Base-by-base conservation (phyloP, 176 grass and related monocot species). In the Juncus inflexus region DNA sequence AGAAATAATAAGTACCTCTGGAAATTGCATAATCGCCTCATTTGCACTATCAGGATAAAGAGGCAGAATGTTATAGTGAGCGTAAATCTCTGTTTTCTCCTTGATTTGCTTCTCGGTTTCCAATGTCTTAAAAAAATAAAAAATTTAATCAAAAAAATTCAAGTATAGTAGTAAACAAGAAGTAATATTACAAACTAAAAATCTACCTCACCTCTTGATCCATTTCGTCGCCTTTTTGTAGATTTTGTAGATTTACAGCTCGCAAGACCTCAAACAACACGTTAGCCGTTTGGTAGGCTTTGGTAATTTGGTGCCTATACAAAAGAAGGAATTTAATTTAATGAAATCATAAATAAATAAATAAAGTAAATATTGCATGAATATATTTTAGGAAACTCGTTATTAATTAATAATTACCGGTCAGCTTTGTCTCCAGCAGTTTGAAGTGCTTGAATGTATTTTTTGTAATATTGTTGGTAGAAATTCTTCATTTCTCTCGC, bases 241-340 rank as follows among this genome's bases (percentile, higher is more conserved):
- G 84, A 58, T 62, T 91, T 76, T 35, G 73, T 79, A 86, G 70
- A 84, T 90, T 97, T 65, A 97, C 87, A 50, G 92, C 87, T 74
- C 74, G 79, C 77, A 97, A 89, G 40, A 97, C 92, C 76, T 97
- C 92, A 78, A 97, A 97, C 13, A 97, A 69, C 74, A 97, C 83
- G 60, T 62, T 62, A 72, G 92, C 92, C 51, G 87, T 97, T 77
- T 91, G 92, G 59, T 97, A 97, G 64, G 87, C 92, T 76, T 97
- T 91, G 54, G 80, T 89, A 75, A 97, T 74, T 75, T 89, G 80
- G 10, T 82, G 64, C 70, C 92, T 97, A 79, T 42, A 73, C 74
- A 52, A 65, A 76, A 50, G 16, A 77, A 73, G 72, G 65, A 64
- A 75, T 70, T 38, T 35, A 14, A 28, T 28, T 28, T 28, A 28